phyloP scores from a whole-genome alignment of 192 early-diverging fungal genomes.

The Coemansia sp. region DNA sequence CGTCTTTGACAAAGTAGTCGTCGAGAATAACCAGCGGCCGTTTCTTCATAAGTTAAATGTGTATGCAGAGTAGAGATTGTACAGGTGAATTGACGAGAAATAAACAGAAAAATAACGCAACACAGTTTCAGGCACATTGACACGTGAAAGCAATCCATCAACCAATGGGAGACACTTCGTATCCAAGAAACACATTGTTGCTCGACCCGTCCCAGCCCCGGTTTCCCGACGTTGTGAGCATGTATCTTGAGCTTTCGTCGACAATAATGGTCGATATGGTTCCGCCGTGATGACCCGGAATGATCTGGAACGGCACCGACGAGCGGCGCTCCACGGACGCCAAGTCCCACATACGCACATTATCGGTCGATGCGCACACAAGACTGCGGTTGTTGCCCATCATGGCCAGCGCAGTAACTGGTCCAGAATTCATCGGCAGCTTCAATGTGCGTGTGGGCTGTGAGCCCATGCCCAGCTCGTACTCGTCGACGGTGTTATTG shows the following conservation, averaged over 20 bases:
- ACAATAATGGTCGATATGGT: slow-evolving; percentile 66
- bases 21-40: slow-evolving; percentile 41
- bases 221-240: slow-evolving; percentile 91
- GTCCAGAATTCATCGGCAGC: slow-evolving; percentile 86
- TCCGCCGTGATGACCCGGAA: slow-evolving; percentile 93
- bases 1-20: slow-evolving; percentile 47
- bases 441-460: slow-evolving; percentile 69
- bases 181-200: slow-evolving; percentile 82
- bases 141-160: slow-evolving; percentile 6
- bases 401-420: slow-evolving; percentile 71
- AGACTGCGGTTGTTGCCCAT: slow-evolving; percentile 81
- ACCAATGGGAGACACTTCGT: slow-evolving; percentile 66
- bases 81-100: neutral
- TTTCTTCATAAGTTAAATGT: slow-evolving; percentile 17
- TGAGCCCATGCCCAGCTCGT: slow-evolving; percentile 64
- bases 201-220: slow-evolving; percentile 93
- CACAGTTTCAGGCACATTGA: neutral
- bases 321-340: slow-evolving; percentile 47
- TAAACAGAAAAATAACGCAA: neutral
- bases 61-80: neutral
- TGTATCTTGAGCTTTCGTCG: slow-evolving; percentile 70
- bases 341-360: slow-evolving; percentile 89
- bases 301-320: slow-evolving; percentile 82
- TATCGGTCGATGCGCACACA: slow-evolving; percentile 89
- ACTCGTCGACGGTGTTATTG: slow-evolving; percentile 92